phyloP scores from a whole-genome alignment of 164 flowering plant genomes.

The Magnolia officinalis region DNA sequence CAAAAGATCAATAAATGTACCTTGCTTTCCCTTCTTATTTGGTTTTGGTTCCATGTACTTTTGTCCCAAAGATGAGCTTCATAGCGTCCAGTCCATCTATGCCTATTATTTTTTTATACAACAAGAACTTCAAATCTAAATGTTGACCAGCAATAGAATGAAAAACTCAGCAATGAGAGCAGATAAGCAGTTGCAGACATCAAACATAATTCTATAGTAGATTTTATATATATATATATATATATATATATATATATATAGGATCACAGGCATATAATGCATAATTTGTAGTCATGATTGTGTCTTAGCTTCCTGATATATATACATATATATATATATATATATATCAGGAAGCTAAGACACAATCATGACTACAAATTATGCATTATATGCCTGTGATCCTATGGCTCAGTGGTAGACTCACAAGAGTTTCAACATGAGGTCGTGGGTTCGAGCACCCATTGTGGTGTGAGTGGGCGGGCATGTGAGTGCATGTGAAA shows the following conservation, averaged over 20 bases:
- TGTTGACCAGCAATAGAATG: background rate
- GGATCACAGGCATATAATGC: too few species aligned
- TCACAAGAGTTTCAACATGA: too few species aligned
- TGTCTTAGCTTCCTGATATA: background rate
- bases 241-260: too few species aligned
- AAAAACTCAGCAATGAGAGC: background rate
- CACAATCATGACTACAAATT: background rate
- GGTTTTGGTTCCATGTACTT: slow-evolving; percentile 97
- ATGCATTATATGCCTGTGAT: too few species aligned
- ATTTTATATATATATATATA: too few species aligned
- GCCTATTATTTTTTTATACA: slow-evolving; percentile 43
- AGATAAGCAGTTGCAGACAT: background rate
- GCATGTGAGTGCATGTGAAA: too few species aligned
- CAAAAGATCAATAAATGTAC: slow-evolving; percentile 24
- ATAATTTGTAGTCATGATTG: background rate
- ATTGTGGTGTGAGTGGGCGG: too few species aligned
- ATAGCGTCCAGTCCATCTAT: slow-evolving; percentile 99
- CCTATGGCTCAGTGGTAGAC: too few species aligned
- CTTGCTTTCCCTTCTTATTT: slow-evolving; percentile 99
- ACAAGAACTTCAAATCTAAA: background rate
- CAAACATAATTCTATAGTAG: background rate
- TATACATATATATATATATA: too few species aligned
- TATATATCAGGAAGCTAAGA: background rate
- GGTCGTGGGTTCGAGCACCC: too few species aligned
- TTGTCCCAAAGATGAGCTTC: slow-evolving; percentile 99